Evolutionary conservation across 2,329 filamentous ascomycete genomes (phyloP).

Genomic region (Herpotrichia juniperi): DNA sequence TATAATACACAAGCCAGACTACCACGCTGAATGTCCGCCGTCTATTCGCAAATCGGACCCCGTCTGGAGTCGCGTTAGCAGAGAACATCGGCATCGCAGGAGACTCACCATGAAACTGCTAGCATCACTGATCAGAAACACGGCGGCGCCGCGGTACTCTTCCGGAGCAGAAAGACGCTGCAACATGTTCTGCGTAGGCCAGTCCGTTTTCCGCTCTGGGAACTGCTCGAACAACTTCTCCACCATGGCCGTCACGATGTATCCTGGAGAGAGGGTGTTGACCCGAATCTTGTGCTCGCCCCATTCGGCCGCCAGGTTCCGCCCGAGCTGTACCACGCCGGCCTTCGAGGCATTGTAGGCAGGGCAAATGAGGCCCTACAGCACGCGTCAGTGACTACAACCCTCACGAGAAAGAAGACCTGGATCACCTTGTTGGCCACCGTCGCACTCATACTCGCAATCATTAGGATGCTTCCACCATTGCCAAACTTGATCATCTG

Average conservation of each 20-base stretch:
- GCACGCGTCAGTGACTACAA: slow-evolving; percentile 16
- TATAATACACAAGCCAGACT: slow-evolving; percentile 7
- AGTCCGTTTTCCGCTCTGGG: slow-evolving; percentile 69
- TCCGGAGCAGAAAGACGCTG: slow-evolving; percentile 46
- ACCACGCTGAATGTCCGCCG: slow-evolving; percentile 47
- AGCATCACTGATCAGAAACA: slow-evolving; percentile 48
- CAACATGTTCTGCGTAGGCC: slow-evolving; percentile 88
- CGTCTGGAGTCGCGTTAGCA: slow-evolving; percentile 27
- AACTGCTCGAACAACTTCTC: slow-evolving; percentile 76
- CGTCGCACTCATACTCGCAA: slow-evolving; percentile 67
- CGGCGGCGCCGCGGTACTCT: slow-evolving; percentile 46
- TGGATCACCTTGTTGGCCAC: slow-evolving; percentile 66
- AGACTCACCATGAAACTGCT: slow-evolving; percentile 47
- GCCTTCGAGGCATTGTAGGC: slow-evolving; percentile 81
- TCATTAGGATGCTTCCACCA: slow-evolving; percentile 66
- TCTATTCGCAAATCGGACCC: slow-evolving; percentile 47
- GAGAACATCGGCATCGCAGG: neutral
- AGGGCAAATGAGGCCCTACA: slow-evolving; percentile 66
- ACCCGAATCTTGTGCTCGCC: slow-evolving; percentile 75
- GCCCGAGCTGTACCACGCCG: slow-evolving; percentile 72
- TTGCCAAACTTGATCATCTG: slow-evolving; percentile 67
- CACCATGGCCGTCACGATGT: slow-evolving; percentile 85
- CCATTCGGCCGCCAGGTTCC: slow-evolving; percentile 77
- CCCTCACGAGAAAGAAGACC: neutral
- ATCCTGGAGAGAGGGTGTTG: slow-evolving; percentile 81